These are phyloP conservation scores for Neofusicoccum laricinum DNA, from an alignment of 2,329 filamentous ascomycete species.

Conservation along the genomic window DNA sequence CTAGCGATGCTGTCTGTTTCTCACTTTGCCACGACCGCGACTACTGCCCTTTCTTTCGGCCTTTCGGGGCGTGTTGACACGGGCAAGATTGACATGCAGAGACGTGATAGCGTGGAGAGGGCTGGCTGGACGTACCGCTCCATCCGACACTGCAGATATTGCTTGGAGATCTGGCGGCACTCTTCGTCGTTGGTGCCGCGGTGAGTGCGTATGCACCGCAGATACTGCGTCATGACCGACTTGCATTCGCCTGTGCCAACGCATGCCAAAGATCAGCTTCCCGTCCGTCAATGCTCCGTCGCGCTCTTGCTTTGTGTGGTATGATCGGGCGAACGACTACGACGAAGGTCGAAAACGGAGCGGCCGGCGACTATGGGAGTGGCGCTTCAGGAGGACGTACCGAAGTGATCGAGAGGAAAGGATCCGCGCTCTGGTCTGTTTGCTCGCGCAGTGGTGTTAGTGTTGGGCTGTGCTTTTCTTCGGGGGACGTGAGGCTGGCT, in stretches of 20 bases:
- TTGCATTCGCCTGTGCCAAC: constrained; percentile 77
- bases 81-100: background rate
- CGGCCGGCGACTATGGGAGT: background rate
- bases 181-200: constrained; percentile 82
- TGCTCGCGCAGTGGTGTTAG: background rate
- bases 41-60: background rate
- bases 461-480: background rate
- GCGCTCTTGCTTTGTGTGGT: background rate
- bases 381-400: constrained; percentile 37
- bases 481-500: constrained; percentile 31
- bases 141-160: constrained; percentile 90
- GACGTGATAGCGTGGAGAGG: background rate
- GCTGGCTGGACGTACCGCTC: constrained; percentile 64
- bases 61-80: background rate
- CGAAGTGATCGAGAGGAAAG: constrained; percentile 95
- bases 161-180: constrained; percentile 82
- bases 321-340: background rate
- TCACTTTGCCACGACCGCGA: background rate
- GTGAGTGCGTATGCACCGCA: constrained; percentile 80
- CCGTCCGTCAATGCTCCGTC: background rate
- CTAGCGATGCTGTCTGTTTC: background rate
- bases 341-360: background rate
- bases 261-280: background rate
- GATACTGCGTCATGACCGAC: constrained; percentile 77
- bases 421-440: constrained; percentile 81